Evolutionary conservation across 2,329 filamentous ascomycete genomes (phyloP), one percentile per base, ranked within the genome.

Genomic region (Aschersonia sp.): DNA sequence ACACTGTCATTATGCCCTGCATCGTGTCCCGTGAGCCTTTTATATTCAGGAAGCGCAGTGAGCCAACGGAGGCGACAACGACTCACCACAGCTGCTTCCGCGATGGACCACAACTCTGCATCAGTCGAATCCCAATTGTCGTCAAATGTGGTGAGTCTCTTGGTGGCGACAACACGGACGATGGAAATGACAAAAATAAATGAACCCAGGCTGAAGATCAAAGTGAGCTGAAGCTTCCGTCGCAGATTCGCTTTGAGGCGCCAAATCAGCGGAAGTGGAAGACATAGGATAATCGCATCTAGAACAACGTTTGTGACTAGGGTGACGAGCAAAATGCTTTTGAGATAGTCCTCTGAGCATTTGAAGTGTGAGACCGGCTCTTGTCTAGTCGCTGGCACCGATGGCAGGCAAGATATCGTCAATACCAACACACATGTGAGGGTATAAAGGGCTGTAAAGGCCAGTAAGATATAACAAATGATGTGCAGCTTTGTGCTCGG

Each of bases 111-210:
- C 7, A 44, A 3, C 29, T 44, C 43, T 7, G 28, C 43, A 9
- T 44, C 43, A 9, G 30, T 44, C 7, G 43, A 44, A 31, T 44
- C n/a, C 43, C 43, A 44, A 28, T 44, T 31, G 31, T 44, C 43
- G 29, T 31, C 43, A 5, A 30, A 28, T 7, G 43, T 10, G n/a
- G 9, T 30, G 9, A 44, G n/a, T n/a, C n/a, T 44, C 3, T 44
- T 9, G 9, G 29, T 28, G 9, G 43, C 29, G n/a, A 44, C 29
- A 29, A 44, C 43, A 10, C 43, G 43, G 31, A 44, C 6, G 29
- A 44, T 44, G 30, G 43, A 44, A n/a, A 44, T 44, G 29, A 44
- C 29, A 30, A 44, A 44, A 29, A 44, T 44, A n/a, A 44, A 44
- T 30, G 43, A 44, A 3, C 43, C 43, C 9, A 44, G 43, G 28